These are phyloP conservation scores for Coemansia sp. DNA, from an alignment of 192 early-diverging fungal genomes.

Conservation along the genomic window DNA sequence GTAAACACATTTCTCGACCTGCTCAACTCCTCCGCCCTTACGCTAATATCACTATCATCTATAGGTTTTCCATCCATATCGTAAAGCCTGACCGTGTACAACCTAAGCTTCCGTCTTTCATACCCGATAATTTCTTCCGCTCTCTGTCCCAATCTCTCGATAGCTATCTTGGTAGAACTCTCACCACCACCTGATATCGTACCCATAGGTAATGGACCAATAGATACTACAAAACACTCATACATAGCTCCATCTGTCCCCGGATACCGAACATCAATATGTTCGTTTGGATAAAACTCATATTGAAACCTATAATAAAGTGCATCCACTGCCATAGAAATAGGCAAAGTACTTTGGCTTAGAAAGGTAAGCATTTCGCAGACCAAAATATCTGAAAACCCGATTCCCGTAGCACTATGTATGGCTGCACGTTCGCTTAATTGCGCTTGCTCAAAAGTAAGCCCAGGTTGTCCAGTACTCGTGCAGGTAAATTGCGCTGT, in stretches of 20 bases:
- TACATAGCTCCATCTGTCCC: constrained; percentile 42
- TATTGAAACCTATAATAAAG: constrained; percentile 45
- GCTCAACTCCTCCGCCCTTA: constrained; percentile 39
- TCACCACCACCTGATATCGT: neutral
- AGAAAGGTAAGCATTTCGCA: constrained; percentile 50
- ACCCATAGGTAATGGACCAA: constrained; percentile 20
- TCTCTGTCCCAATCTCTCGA: constrained; percentile 28
- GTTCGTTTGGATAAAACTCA: constrained; percentile 44
- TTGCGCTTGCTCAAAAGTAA: constrained; percentile 82
- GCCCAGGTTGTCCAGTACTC: constrained; percentile 65
- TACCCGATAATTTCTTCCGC: constrained; percentile 21
- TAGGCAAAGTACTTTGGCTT: constrained; percentile 39
- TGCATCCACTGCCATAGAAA: constrained; percentile 33
- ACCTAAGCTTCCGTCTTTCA: constrained; percentile 30
- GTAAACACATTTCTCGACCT: constrained; percentile 52
- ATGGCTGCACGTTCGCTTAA: constrained; percentile 69
- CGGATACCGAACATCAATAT: constrained; percentile 52
- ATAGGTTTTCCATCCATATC: constrained; percentile 41
- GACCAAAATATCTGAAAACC: constrained; percentile 68
- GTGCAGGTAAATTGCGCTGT: constrained; percentile 78
- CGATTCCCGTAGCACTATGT: constrained; percentile 65
- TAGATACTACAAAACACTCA: constrained; percentile 42
- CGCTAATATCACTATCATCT: constrained; percentile 46
- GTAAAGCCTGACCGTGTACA: constrained; percentile 41
- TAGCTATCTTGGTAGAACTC: constrained; percentile 10